Conservation (phyloP, 2,329 filamentous ascomycete genomes). For the Trichoderma cornu-damae region DNA sequence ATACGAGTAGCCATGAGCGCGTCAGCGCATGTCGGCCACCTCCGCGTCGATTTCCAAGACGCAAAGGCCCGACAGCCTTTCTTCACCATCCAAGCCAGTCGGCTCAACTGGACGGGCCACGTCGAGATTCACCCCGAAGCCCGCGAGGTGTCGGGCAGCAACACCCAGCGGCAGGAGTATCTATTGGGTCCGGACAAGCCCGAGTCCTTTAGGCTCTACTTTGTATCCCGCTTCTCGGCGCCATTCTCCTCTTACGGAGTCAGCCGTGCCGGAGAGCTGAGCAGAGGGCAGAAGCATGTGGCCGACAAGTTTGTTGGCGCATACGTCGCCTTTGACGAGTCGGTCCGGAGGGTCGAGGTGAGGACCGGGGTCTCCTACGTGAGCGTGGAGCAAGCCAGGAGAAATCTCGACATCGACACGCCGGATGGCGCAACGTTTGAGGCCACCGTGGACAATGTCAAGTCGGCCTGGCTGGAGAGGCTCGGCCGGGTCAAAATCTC, state of each 20-base stretch:
- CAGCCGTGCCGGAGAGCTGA: constrained; percentile 28
- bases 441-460: constrained; percentile 36
- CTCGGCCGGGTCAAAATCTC: constrained; percentile 39
- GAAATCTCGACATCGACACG: constrained; percentile 41
- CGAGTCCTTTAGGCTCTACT: constrained; percentile 40
- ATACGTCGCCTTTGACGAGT: constrained; percentile 36
- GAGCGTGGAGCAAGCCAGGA: constrained; percentile 42
- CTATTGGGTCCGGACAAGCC: constrained; percentile 40
- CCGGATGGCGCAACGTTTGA: constrained; percentile 35
- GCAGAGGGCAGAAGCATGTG: constrained; percentile 22
- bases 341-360: constrained; percentile 36
- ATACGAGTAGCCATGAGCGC: constrained; percentile 38
- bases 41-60: constrained; percentile 37
- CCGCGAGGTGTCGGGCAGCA: constrained; percentile 40
- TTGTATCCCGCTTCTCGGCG: constrained; percentile 43
- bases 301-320: constrained; percentile 37
- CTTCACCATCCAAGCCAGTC: constrained; percentile 41
- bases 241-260: constrained; percentile 37
- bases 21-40: constrained; percentile 38
- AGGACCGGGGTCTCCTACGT: constrained; percentile 44
- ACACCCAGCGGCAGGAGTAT: constrained; percentile 44
- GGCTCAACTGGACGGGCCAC: constrained; percentile 43
- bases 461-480: constrained; percentile 42
- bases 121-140: constrained; percentile 34
- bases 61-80: constrained; percentile 27